Conservation (phyloP, 768 basidiomycete species). For the Lentinula lateritia region DNA sequence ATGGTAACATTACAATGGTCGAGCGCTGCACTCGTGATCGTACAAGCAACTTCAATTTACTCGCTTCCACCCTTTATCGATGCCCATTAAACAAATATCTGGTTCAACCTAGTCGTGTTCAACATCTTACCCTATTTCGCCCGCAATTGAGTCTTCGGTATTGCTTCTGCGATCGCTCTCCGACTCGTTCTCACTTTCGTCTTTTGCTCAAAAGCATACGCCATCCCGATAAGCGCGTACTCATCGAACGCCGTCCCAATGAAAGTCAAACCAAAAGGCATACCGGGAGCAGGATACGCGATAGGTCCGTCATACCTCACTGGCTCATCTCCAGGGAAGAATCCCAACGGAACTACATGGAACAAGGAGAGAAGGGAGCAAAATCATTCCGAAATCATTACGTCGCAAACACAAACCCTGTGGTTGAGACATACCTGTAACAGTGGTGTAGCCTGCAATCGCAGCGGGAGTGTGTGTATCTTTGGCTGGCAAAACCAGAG, state of each 20-base stretch:
- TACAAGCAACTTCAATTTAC: no score
- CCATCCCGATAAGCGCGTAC: conserved; percentile 49
- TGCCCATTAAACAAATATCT: no score
- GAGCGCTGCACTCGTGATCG: no score
- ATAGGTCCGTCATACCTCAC: conserved; percentile 32
- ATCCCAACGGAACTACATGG: conserved; percentile 51
- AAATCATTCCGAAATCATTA: neutral
- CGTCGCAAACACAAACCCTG: neutral
- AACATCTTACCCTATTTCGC: neutral
- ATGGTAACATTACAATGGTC: no score
- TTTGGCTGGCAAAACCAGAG: conserved; percentile 42
- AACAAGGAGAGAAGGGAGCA: neutral
- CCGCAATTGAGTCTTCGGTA: conserved; percentile 45
- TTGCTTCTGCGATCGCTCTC: conserved; percentile 45
- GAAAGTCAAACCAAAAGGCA: conserved; percentile 60
- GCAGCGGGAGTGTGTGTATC: conserved; percentile 40
- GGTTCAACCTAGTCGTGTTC: no score
- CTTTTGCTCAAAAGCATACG: conserved; percentile 61
- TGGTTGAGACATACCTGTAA: conserved; percentile 40
- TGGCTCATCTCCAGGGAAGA: conserved; percentile 43
- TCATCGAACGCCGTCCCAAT: conserved; percentile 59
- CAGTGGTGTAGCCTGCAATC: conserved; percentile 61
- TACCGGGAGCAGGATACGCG: conserved; percentile 47
- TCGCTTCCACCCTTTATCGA: no score
- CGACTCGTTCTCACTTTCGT: conserved; percentile 46